Percentiles rank a stretch among this genome's conserved stretches.
Evolutionary conservation across 163 green algal genomes (phyloP).

Genomic region (Chloroidium sp.): DNA sequence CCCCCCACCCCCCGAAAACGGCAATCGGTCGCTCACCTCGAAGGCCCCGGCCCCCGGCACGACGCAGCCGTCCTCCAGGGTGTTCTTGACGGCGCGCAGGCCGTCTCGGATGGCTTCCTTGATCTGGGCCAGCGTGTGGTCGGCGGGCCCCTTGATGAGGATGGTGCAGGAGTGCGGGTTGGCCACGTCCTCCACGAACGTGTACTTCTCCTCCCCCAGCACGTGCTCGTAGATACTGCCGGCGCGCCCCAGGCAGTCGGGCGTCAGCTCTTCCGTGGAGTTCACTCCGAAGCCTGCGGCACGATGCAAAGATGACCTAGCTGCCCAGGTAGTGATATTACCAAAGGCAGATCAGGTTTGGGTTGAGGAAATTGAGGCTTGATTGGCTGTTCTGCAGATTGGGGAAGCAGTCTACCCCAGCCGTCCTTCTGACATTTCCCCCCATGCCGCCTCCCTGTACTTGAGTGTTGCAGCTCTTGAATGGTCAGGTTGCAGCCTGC

Average conservation of each 20-base stretch:
- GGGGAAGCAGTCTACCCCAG: too few species aligned
- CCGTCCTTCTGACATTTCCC: too few species aligned
- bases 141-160: conserved; percentile 80
- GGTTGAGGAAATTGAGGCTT: too few species aligned
- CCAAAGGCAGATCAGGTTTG: too few species aligned
- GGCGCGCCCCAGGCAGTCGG: conserved; percentile 79
- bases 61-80: conserved; percentile 75
- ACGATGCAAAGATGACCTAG: not conserved
- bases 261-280: conserved; percentile 73
- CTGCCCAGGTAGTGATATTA: too few species aligned
- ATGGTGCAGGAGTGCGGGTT: conserved; percentile 91
- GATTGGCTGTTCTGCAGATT: too few species aligned
- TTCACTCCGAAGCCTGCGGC: conserved; percentile 19
- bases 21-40: conserved; percentile 52
- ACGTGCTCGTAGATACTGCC: conserved; percentile 95
- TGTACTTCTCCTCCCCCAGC: conserved; percentile 99
- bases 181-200: conserved; percentile 92
- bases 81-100: conserved; percentile 94
- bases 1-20: not conserved
- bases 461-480: too few species aligned
- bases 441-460: too few species aligned
- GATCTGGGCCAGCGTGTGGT: conserved; percentile 61
- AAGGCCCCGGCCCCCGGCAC: conserved; percentile 86
- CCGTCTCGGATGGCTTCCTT: conserved; percentile 97
- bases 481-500: too few species aligned